Conservation (phyloP, 495 filamentous ascomycete genomes). For the Penicillium samsonianum region DNA sequence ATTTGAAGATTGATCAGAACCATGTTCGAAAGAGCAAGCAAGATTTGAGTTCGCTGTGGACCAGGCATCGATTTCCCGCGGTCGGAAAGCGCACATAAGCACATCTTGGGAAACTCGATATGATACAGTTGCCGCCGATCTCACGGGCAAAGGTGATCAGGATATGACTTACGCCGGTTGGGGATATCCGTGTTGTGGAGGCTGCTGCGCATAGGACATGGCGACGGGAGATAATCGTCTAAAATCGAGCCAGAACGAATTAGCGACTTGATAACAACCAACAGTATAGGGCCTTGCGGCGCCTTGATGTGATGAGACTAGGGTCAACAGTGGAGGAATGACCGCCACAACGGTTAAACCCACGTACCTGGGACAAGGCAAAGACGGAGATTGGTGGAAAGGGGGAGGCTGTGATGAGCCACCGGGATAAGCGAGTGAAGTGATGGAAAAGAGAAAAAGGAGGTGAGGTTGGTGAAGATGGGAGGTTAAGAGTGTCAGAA, state of each 20-base stretch:
- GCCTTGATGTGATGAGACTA: slow-evolving; percentile 1
- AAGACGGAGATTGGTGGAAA: slow-evolving; percentile 7
- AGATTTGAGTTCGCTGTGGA: not conserved
- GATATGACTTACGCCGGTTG: too few species aligned
- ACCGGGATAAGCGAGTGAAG: slow-evolving; percentile 22
- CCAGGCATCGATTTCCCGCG: not conserved
- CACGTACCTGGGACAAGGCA: slow-evolving; percentile 13
- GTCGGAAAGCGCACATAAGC: not conserved
- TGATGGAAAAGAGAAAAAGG: slow-evolving; percentile 12
- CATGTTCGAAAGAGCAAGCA: not conserved
- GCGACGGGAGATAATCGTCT: slow-evolving; percentile 8
- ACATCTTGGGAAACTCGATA: too few species aligned
- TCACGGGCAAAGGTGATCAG: too few species aligned
- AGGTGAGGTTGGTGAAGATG: slow-evolving; percentile 1
- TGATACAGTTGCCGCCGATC: too few species aligned
- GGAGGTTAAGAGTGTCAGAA: slow-evolving; percentile 13
- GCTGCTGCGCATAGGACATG: slow-evolving; percentile 40
- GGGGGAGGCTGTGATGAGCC: slow-evolving; percentile 8
- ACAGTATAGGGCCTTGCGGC: not conserved
- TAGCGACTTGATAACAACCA: slow-evolving; percentile 8
- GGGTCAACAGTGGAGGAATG: not conserved
- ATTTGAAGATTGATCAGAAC: not conserved
- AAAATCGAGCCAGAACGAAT: slow-evolving; percentile 2
- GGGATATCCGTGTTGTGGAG: not conserved
- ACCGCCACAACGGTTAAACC: slow-evolving; percentile 6